A percentile compares a stretch with the other conserved stretches of the same genome.
phyloP scores from a whole-genome alignment of 306 rosid genomes.

The Vicia faba region DNA sequence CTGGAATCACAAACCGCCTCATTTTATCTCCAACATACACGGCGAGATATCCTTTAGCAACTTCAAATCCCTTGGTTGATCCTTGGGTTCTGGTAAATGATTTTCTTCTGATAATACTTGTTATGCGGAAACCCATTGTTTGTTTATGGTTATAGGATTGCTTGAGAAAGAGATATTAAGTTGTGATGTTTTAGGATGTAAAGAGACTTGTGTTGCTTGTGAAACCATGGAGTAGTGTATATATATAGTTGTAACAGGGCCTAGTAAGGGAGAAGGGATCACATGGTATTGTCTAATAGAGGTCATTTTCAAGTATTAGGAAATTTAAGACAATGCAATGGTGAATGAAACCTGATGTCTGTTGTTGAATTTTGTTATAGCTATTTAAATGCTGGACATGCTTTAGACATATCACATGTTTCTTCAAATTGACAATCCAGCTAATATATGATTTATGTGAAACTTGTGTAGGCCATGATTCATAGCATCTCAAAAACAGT shows the following conservation, averaged over 20 bases:
- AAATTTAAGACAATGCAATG: not conserved
- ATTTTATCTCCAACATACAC: slow-evolving; percentile 52
- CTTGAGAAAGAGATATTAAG: not conserved
- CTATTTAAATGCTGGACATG: slow-evolving; percentile 26
- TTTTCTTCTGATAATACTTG: not conserved
- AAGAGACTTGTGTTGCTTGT: slow-evolving; percentile 19
- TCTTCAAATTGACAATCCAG: not conserved
- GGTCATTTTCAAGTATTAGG: slow-evolving; percentile 8
- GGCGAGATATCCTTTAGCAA: slow-evolving; percentile 40
- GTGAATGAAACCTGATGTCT: slow-evolving; percentile 3
- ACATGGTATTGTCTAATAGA: slow-evolving; percentile 39
- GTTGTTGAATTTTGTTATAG: slow-evolving; percentile 15
- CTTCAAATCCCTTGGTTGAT: slow-evolving; percentile 31
- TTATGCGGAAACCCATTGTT: slow-evolving; percentile 32
- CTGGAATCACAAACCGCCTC: slow-evolving; percentile 45
- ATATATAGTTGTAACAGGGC: slow-evolving; percentile 32
- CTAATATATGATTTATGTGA: not conserved
- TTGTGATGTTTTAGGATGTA: slow-evolving; percentile 5
- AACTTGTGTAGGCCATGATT: not conserved
- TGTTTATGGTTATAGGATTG: too few species aligned
- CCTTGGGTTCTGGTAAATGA: not conserved
- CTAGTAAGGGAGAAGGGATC: slow-evolving; percentile 9
- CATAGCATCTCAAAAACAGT: not conserved
- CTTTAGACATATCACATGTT: slow-evolving; percentile 32
- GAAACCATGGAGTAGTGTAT: slow-evolving; percentile 2